Conservation (phyloP, 2,329 filamentous ascomycete species). For the Xylaria sp. region DNA sequence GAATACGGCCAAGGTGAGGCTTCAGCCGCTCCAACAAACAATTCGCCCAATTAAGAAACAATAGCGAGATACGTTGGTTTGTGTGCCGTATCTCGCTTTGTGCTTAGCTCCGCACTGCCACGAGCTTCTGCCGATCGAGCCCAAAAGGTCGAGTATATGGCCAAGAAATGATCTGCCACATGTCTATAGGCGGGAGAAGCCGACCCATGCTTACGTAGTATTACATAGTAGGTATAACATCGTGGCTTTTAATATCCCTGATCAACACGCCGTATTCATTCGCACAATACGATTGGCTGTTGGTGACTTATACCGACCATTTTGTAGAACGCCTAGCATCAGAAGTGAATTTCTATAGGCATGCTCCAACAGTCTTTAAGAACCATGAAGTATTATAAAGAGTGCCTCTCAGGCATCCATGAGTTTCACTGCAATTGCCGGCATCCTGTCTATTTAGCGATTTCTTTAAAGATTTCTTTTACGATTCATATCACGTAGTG, state of each 20-base stretch:
- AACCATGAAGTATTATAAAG: conserved; percentile 20
- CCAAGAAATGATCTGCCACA: conserved; percentile 26
- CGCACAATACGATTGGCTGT: conserved; percentile 19
- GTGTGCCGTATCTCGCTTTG: neutral
- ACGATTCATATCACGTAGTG: neutral
- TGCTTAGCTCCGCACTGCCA: conserved; percentile 13
- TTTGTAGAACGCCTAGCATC: conserved; percentile 23
- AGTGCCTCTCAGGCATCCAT: neutral
- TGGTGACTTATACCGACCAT: conserved; percentile 1
- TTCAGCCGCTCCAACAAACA: neutral
- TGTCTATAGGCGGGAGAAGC: neutral
- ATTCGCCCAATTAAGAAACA: conserved; percentile 18
- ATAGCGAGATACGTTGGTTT: conserved; percentile 18
- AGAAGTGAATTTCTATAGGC: conserved; percentile 10
- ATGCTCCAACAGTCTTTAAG: neutral
- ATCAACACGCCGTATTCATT: conserved; percentile 16
- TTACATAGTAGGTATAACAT: neutral
- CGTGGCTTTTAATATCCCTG: conserved; percentile 10
- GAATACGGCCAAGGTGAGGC: conserved; percentile 18
- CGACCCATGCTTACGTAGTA: neutral
- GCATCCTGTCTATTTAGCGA: neutral
- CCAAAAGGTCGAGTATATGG: conserved; percentile 19
- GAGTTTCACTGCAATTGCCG: neutral
- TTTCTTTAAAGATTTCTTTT: neutral
- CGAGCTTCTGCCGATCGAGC: conserved; percentile 7